Base-by-base conservation (phyloP, 441 rosid species). In the Adansonia rubrostipa region DNA sequence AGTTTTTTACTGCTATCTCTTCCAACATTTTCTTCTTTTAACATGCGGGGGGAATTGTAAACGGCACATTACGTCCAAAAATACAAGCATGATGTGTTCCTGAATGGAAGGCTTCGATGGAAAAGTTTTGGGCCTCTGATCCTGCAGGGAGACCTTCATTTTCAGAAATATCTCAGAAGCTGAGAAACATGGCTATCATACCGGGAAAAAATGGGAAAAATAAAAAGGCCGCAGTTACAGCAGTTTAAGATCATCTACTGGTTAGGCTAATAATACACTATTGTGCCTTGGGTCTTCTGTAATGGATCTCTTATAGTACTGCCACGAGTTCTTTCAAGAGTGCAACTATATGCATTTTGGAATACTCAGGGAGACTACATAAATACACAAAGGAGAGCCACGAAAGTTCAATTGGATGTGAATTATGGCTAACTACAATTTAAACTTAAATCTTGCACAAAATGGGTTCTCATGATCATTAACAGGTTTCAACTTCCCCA, bases 31-130 rank as follows among this genome's bases (percentile, higher is more conserved):
- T 24, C 28, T 24, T 24, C 36, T 33, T 33, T 33, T 33, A 33
- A 33, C 3, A 33, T 33, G 36, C 36, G 94, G 99, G 99, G 74
- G 98, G 98, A 66, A 96, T 96, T 77, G 99, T 94, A 80, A 96
- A 92, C 84, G 91, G 93, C 78, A 78, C 98, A 8, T 78, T 96
- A 83, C 98, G 99, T 17, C 99, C 98, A n/a, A 87, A 91, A 81
- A 91, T 89, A 75, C 98, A 98, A 19, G 84, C 95, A 44, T 93
- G 99, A 98, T 96, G 98, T 78, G 98, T 94, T 88, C 99, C 98
- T 47, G 96, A 93, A 70, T 96, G 98, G 99, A 96, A 91, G 78
- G 85, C 90, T 77, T 82, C 94, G 84, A 94, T 96, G 99, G 93
- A 90, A 85, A 88, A 91, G 77, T 85, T 96, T 77, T 95, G 99